Conservation (phyloP, 108 stramenopile genomes). For the Pseudonitzschia pungens region DNA sequence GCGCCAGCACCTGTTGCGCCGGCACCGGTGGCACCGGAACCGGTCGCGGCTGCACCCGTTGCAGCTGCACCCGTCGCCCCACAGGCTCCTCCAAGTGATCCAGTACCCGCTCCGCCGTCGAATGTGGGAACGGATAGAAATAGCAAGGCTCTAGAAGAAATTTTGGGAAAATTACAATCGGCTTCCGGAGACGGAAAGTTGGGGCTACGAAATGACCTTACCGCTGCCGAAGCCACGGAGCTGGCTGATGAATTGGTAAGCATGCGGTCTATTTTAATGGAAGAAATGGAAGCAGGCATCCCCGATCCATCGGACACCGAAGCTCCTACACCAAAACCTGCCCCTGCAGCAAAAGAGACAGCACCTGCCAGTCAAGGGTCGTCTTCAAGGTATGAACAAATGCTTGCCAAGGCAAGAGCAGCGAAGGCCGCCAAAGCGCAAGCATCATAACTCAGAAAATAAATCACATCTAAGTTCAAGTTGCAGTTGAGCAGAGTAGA, state of each 20-base stretch:
- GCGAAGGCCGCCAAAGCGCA: conserved; percentile 36
- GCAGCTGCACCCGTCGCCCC: conserved; percentile 39
- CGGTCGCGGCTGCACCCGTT: not conserved
- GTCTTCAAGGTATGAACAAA: conserved; percentile 42
- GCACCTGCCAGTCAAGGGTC: not conserved
- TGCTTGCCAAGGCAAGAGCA: conserved; percentile 54
- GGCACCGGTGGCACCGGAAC: not conserved
- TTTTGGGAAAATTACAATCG: conserved; percentile 50
- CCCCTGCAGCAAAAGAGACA: not conserved
- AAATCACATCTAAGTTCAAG: not conserved
- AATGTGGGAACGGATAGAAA: conserved; percentile 43
- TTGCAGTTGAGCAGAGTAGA: not conserved
- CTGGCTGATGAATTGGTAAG: conserved; percentile 50
- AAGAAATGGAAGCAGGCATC: conserved; percentile 62
- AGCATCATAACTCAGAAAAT: not conserved
- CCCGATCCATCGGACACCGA: conserved; percentile 12
- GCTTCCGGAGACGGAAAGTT: conserved; percentile 71
- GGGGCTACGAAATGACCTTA: conserved; percentile 59
- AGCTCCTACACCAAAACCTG: not conserved
- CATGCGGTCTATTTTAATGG: conserved; percentile 71
- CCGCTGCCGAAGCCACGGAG: conserved; percentile 44
- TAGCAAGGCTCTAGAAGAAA: conserved; percentile 44
- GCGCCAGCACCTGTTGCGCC: conserved; percentile 17
- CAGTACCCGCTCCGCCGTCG: not conserved
- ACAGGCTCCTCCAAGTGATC: conserved; percentile 2